Base-by-base conservation (phyloP, 2,329 filamentous ascomycete genomes). In the Stemphylium beticola region DNA sequence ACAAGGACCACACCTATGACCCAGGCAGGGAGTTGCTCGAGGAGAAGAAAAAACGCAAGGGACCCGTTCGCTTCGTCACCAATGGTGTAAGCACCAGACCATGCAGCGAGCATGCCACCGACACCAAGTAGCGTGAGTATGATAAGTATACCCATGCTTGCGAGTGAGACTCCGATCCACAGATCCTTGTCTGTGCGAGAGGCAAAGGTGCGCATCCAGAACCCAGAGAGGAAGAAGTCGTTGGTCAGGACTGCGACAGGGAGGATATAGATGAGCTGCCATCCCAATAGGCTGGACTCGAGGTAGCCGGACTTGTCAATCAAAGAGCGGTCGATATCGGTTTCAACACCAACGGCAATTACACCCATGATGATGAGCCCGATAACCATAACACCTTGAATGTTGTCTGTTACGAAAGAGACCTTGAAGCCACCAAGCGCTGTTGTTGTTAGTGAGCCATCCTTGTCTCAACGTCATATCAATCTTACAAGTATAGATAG, bases 211-310 rank as follows among this genome's bases (percentile, higher is more conserved):
- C 91, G 87, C 74, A 93, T 84, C 91, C 91, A 95, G 76, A 91
- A 92, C 62, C 86, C 88, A 29, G 89, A 91, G 38, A 95, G 80
- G 79, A 95, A 95, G 80, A 95, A 93, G 79, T 93, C 87, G 77
- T 93, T 95, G 55, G 90, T 93, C 51, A 93, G 71, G 60, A 95
- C 84, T 39, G 91, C 91, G 5, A 95, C 83, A 0, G 91, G 90
- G 1, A 95, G 82, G 62, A 95, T 93, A 77, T 93, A 95, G 32
- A 95, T 79, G 12, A 95, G 83, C 75, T 95, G 91, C 90, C 91
- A 95, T 50, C 91, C 91, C 1, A 95, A 81, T 2, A 92, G 81
- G 52, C 78, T 89, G 4, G 87, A 66, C 39, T 91, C 80, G n/a
- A 88, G 83, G 22, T 91, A 82, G 8, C 86, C 86, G 0, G 90